Conservation (phyloP, 2,329 filamentous ascomycete genomes). For the Venturia carpophila region DNA sequence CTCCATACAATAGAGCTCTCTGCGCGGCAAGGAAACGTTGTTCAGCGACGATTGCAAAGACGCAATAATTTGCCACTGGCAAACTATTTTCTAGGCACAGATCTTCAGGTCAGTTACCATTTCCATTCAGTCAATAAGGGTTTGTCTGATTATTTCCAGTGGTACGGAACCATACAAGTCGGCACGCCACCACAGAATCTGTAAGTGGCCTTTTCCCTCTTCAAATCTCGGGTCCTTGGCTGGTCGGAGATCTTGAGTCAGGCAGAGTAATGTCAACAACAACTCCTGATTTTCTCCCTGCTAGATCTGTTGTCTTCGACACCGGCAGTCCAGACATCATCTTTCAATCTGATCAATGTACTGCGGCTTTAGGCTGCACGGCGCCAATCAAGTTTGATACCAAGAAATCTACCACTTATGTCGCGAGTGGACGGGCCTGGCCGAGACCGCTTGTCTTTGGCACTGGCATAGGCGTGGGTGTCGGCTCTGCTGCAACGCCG, state of each 20-base stretch:
- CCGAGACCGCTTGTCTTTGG: background rate
- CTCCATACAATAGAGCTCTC: background rate
- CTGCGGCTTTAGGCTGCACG: background rate
- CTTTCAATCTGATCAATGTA: constrained; percentile 6
- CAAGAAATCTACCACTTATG: constrained; percentile 9
- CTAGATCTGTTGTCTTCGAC: constrained; percentile 14
- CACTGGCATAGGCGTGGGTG: constrained; percentile 11
- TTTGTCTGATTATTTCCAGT: constrained; percentile 1
- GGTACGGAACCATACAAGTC: constrained; percentile 13
- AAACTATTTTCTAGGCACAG: background rate
- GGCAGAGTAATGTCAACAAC: background rate
- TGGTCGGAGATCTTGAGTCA: background rate
- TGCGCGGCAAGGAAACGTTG: background rate
- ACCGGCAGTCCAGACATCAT: constrained; percentile 12
- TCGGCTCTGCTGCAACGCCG: background rate
- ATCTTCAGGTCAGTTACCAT: constrained; percentile 11
- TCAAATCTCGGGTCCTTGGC: background rate
- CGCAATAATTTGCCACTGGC: background rate
- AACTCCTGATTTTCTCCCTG: background rate
- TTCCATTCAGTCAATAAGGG: background rate
- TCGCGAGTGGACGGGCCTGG: background rate
- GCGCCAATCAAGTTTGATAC: background rate
- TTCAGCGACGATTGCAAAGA: background rate
- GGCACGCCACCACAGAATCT: constrained; percentile 15
- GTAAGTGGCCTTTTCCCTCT: background rate